A percentile compares a stretch with the other conserved stretches of the same genome.
These are phyloP conservation scores for Phytophthora crassamura DNA, from an alignment of 352 stramenopile species.

Conservation along the genomic window DNA sequence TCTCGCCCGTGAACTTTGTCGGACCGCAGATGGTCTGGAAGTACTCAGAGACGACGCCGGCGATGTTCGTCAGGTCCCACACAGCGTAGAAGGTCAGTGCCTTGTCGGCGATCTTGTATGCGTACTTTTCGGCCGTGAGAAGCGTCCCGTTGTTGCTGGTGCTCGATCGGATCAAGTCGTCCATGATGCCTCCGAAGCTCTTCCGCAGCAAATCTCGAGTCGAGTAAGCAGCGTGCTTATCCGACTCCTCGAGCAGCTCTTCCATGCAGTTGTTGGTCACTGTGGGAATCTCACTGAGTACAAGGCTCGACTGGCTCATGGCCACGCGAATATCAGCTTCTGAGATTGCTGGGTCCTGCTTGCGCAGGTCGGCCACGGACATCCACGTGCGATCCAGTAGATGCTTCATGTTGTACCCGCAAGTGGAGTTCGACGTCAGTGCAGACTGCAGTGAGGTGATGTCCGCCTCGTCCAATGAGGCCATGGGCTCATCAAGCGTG, in stretches of 20 bases:
- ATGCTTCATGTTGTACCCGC: conserved; percentile 31
- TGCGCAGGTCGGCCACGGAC: conserved; percentile 20
- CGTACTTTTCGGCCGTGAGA: conserved; percentile 34
- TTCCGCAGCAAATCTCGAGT: conserved; percentile 52
- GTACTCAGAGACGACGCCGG: conserved; percentile 40
- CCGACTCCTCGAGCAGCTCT: conserved; percentile 25
- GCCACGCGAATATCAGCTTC: conserved; percentile 28
- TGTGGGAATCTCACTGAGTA: conserved; percentile 50
- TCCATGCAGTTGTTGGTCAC: conserved; percentile 45
- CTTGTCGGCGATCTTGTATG: conserved; percentile 45
- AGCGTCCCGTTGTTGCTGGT: conserved; percentile 37
- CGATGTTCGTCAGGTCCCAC: conserved; percentile 47
- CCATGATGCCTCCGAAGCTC: conserved; percentile 50
- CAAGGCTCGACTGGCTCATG: conserved; percentile 39
- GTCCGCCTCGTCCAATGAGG: conserved; percentile 17
- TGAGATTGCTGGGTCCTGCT: conserved; percentile 17
- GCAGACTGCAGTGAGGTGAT: conserved; percentile 27
- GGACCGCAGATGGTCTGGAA: conserved; percentile 57
- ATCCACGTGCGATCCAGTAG: conserved; percentile 32
- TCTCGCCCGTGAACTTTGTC: conserved; percentile 45
- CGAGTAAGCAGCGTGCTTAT: conserved; percentile 13
- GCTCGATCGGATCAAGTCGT: conserved; percentile 39
- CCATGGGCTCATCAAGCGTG: conserved; percentile 16
- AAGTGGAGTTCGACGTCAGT: conserved; percentile 24
- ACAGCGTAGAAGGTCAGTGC: conserved; percentile 42